Conservation (phyloP, 495 filamentous ascomycete genomes). For the Chlorociboria aeruginascens region DNA sequence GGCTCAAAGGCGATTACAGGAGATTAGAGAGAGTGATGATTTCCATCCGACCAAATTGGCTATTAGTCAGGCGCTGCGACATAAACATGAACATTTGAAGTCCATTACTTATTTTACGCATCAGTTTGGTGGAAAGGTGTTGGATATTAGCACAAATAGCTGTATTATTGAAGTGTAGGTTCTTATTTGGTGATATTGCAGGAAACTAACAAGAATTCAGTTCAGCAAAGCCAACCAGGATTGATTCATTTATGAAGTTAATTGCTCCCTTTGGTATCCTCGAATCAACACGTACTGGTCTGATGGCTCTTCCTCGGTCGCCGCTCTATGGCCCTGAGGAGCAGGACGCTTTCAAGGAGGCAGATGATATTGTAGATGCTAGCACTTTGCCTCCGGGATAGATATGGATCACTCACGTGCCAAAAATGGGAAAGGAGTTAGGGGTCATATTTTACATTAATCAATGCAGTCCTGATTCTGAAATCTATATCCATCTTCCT, state of each 20-base stretch:
- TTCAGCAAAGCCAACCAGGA: slow-evolving; percentile 83
- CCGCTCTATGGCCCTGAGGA: slow-evolving; percentile 58
- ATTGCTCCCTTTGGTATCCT: slow-evolving; percentile 93
- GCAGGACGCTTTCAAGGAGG: slow-evolving; percentile 69
- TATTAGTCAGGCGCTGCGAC: slow-evolving; percentile 74
- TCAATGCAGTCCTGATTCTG: too few species aligned
- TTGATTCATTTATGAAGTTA: slow-evolving; percentile 96
- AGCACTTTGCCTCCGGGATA: slow-evolving; percentile 90
- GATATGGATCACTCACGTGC: slow-evolving; percentile 19
- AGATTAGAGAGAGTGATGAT: slow-evolving; percentile 30
- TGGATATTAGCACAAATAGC: slow-evolving; percentile 96
- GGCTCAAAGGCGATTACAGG: slow-evolving; percentile 16
- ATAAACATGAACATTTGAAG: slow-evolving; percentile 94
- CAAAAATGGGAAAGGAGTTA: slow-evolving; percentile 10
- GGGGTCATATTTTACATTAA: slow-evolving; percentile 4
- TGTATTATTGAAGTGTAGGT: slow-evolving; percentile 96
- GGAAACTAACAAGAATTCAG: slow-evolving; percentile 27
- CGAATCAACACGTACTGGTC: slow-evolving; percentile 83
- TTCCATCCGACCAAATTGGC: slow-evolving; percentile 83
- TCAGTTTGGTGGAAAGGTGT: slow-evolving; percentile 93
- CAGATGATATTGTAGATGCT: slow-evolving; percentile 82
- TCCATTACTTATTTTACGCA: slow-evolving; percentile 90
- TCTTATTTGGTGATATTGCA: not conserved
- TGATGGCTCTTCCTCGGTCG: slow-evolving; percentile 93
- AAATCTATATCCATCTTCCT: too few species aligned